phyloP scores from a whole-genome alignment of 2,329 filamentous ascomycete genomes.

The Clonostachys rhizophaga region DNA sequence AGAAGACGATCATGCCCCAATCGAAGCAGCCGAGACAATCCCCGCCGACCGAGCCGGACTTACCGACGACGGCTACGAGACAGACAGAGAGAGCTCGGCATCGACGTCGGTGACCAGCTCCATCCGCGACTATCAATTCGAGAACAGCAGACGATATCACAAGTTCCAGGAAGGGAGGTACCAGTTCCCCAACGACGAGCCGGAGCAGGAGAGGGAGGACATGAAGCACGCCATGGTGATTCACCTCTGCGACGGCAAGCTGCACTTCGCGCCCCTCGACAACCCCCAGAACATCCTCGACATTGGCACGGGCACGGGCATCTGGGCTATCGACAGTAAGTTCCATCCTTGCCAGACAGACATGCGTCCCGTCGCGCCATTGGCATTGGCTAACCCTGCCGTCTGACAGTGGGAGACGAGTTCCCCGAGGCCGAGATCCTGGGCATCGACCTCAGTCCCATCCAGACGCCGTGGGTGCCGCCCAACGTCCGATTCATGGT shows the following conservation, averaged over 20 bases:
- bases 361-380: constrained; percentile 4
- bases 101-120: constrained; percentile 23
- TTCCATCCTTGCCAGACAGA: constrained; percentile 22
- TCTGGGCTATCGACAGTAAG: constrained; percentile 41
- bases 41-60: too few relatives aligned
- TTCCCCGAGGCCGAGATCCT: constrained; percentile 25
- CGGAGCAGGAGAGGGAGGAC: constrained; percentile 36
- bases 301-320: constrained; percentile 40
- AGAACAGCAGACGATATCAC: constrained; percentile 35
- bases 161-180: constrained; percentile 31
- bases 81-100: constrained; percentile 9
- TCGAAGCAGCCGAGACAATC: too few relatives aligned
- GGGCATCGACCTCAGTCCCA: constrained; percentile 29
- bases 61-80: constrained; percentile 8
- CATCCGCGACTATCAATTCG: constrained; percentile 26
- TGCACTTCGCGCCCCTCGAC: constrained; percentile 35
- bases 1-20: too few relatives aligned
- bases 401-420: constrained; percentile 19
- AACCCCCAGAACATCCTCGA: constrained; percentile 30
- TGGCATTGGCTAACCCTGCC: constrained; percentile 21
- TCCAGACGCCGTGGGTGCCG: constrained; percentile 31
- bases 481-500: constrained; percentile 31
- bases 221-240: constrained; percentile 34
- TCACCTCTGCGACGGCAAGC: constrained; percentile 22
- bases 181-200: constrained; percentile 34